A percentile compares a stretch with the other conserved stretches of the same genome.
Conservation (phyloP, 2,329 filamentous ascomycete species). For the Aspergillus thermomutatus region DNA sequence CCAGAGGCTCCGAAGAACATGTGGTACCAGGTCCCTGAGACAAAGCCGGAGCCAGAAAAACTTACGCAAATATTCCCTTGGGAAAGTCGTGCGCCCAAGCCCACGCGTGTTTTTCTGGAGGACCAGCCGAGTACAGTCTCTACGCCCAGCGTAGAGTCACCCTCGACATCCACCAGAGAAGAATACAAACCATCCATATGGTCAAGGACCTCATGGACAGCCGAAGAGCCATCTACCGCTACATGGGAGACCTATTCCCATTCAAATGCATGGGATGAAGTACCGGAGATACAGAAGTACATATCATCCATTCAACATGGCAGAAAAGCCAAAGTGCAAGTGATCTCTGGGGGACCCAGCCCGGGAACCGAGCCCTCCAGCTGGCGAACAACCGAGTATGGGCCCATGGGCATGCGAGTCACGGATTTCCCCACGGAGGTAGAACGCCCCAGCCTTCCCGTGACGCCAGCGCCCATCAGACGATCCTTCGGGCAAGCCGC, state of each 20-base stretch:
- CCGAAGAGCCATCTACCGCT: constrained; percentile 43
- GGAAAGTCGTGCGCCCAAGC: constrained; percentile 66
- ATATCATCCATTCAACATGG: constrained; percentile 72
- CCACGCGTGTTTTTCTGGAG: constrained; percentile 49
- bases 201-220: constrained; percentile 11
- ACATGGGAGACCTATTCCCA: constrained; percentile 72
- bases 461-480: constrained; percentile 79
- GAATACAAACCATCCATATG: constrained; percentile 13
- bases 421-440: constrained; percentile 83
- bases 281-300: constrained; percentile 83
- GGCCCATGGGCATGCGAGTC: constrained; percentile 58
- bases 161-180: constrained; percentile 9
- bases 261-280: constrained; percentile 88
- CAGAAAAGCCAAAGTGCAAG: constrained; percentile 49
- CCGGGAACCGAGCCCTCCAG: constrained; percentile 12
- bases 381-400: constrained; percentile 13
- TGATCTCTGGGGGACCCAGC: constrained; percentile 24
- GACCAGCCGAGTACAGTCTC: constrained; percentile 21
- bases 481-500: constrained; percentile 40
- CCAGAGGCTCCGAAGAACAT: constrained; percentile 82
- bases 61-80: constrained; percentile 82
- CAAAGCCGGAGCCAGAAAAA: constrained; percentile 55
- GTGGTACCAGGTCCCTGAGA: constrained; percentile 75
- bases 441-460: constrained; percentile 83
- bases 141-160: constrained; percentile 1